Conservation (phyloP, 257 asterid genomes). For the Plantago major region DNA sequence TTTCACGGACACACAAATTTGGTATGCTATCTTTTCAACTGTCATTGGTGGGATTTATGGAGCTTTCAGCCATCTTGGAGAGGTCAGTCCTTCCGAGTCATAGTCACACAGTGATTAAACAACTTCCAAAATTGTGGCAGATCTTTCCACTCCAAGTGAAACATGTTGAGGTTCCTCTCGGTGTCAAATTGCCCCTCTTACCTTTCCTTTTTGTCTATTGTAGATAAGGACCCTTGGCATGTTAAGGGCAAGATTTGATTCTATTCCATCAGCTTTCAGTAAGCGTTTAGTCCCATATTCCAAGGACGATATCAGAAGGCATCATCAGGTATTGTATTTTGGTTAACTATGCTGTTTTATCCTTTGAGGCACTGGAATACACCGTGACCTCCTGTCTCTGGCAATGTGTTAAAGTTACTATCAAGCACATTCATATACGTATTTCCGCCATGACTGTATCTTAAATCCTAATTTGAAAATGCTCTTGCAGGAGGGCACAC, state of each 20-base stretch:
- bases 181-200: neutral
- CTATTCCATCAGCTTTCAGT: constrained; percentile 90
- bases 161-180: constrained; percentile 6
- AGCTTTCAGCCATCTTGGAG: constrained; percentile 51
- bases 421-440: too few relatives aligned
- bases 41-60: constrained; percentile 43
- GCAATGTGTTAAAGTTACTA: too few relatives aligned
- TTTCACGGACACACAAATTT: constrained; percentile 49
- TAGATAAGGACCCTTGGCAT: constrained; percentile 98
- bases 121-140: neutral
- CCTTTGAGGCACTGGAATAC: neutral
- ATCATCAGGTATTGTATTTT: constrained; percentile 40
- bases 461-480: constrained; percentile 19
- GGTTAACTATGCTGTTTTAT: constrained; percentile 24
- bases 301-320: constrained; percentile 44
- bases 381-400: neutral
- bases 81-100: constrained; percentile 38
- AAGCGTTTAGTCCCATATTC: constrained; percentile 76
- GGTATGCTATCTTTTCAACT: constrained; percentile 47
- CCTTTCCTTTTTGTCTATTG: constrained; percentile 18
- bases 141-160: constrained; percentile 1
- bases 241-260: constrained; percentile 91
- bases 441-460: neutral
- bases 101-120: neutral
- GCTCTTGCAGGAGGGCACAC: constrained; percentile 55